Base-by-base conservation (phyloP, 2,329 filamentous ascomycete species). In the Camptophora hylomeconis region DNA sequence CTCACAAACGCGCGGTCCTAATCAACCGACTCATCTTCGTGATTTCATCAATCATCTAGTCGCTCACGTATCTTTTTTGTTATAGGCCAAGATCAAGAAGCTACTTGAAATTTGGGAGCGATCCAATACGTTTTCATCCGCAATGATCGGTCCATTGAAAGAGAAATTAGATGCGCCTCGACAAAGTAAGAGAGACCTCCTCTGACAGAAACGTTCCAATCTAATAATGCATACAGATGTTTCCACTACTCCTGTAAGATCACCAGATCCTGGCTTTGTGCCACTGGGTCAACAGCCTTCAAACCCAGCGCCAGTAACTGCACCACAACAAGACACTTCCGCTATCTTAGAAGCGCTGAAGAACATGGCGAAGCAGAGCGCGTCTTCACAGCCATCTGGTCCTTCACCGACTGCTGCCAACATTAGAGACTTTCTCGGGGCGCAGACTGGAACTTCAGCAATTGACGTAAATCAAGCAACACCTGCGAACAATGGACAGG, bases 81-180 rank as follows among this genome's bases (percentile, higher is more conserved):
- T 75, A 64, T 78, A 89, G 80, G 83, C 92, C 54, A 95, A 94
- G 64, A 87, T 95, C 57, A 76, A 69, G 52, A 95, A 95, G 56
- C 71, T 98, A 45, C 65, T 95, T 59, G 86, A 93, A 52, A 98
- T 98, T 44, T 98, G 89, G 89, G 86, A 94, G 53, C 89, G 89
- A 50, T 83, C 82, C 41, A 77, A 80, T 51, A 95, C 86, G 13
- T 95, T 98, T 55, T 84, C 89, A 15, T 53, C 67, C 22, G 57
- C 75, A 30, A 77, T 93, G 72, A 71, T 98, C 45, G 60, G n/a
- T 72, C 72, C 20, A 92, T 92, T 67, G 87, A 31, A 83, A 58
- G 69, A 81, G 50, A 86, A 81, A 56, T 55, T 92, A 46, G 76
- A 67, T 39, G 65, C 72, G 36, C 61, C 69, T 10, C 16, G 17